phyloP scores from a whole-genome alignment of 805 yeast species.

The Kluyveromyces aestuarii region DNA sequence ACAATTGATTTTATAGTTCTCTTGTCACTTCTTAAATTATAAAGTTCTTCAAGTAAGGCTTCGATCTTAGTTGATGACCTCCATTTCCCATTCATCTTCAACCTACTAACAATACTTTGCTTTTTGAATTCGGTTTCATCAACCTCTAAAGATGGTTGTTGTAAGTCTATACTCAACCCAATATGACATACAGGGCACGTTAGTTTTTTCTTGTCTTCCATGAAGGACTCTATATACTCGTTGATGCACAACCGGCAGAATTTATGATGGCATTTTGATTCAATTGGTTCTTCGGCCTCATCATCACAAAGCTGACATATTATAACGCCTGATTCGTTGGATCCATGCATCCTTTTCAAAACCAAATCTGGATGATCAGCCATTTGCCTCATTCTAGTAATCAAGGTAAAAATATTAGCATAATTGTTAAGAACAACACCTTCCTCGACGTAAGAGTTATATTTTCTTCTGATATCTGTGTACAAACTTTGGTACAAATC shows the following conservation, averaged over 20 bases:
- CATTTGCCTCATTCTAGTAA: constrained; percentile 94
- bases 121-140: constrained; percentile 42
- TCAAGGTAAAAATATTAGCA: constrained; percentile 92
- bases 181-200: constrained; percentile 97
- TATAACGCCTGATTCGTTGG: constrained; percentile 37
- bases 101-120: constrained; percentile 72
- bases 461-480: constrained; percentile 77
- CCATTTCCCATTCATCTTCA: constrained; percentile 85
- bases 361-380: constrained; percentile 98
- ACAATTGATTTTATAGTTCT: constrained; percentile 93
- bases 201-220: constrained; percentile 49
- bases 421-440: constrained; percentile 95
- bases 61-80: constrained; percentile 93
- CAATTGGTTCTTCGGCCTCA: constrained; percentile 96
- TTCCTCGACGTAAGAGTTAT: constrained; percentile 86
- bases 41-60: constrained; percentile 88
- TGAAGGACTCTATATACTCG: constrained; percentile 78
- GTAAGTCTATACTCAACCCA: constrained; percentile 79
- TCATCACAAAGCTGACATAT: constrained; percentile 94
- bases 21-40: constrained; percentile 73
- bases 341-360: constrained; percentile 47
- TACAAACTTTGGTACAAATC: constrained; percentile 85
- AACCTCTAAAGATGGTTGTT: constrained; percentile 76
- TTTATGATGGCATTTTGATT: constrained; percentile 85
- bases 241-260: constrained; percentile 89